Evolutionary conservation across 192 early-diverging fungal species (phyloP), one percentile per base, ranked within the genome.

Genomic region (Podila horticola): DNA sequence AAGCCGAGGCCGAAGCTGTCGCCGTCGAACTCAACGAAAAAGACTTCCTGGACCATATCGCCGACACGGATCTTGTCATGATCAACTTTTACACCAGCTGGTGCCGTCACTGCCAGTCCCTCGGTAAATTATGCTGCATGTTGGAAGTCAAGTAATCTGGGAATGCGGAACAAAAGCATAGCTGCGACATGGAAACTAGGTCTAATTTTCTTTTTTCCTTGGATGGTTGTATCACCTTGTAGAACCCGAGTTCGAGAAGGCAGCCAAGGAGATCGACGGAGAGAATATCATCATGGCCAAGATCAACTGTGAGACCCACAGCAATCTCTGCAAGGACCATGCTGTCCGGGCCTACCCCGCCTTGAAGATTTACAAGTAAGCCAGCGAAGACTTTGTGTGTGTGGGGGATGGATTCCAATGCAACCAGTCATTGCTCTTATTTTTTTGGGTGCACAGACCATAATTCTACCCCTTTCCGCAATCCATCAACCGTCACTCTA

Each of bases 31-130:
- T 33, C 10, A 15, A 19, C 29, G 20, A 55, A 20, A 70, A 75
- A 57, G 89, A 88, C 75, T 93, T 91, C 69, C 84, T 86, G 57
- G 74, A 82, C 65, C 84, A 89, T 15, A 86, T 95, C 48, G 93
- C 95, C 67, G 91, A 94, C 15, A 87, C 85, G 51, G 90, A 90
- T 71, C 84, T 91, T 71, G 93, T 90, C 17, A 84, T 95, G 45
- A 92, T 97, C 50, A 90, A 97, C 75, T 96, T 97, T 83, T 94
- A 92, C 79, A 94, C 95, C 15, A 93, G 93, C 3, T 93, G 92
- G 95, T 96, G 93, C 71, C 93, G 93, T 50, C 93, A 95, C 86
- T 96, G 94, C 88, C 91, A 92, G 84, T 84, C 55, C 73, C 84
- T 92, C 28, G 64, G 64, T 65, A 65, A 65, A 22, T 19, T 7